Evolutionary conservation across 1,284 basidiomycete species (phyloP), one percentile per base, ranked within the genome.

Genomic region (Apiotrichum brassicae): DNA sequence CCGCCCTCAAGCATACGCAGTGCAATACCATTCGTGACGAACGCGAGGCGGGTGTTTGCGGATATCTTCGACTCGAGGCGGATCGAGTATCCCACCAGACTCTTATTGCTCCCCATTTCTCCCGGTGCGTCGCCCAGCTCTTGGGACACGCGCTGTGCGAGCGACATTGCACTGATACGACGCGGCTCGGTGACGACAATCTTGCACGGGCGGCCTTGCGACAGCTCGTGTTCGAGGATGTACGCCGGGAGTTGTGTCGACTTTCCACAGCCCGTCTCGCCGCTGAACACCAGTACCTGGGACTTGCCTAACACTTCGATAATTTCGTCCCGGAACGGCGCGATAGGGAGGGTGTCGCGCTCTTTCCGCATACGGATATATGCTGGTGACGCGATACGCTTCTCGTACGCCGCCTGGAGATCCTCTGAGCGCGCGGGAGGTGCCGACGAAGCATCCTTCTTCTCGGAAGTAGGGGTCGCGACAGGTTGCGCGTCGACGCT

Each of bases 261-360:
- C 75, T 99, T 99, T 14, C 94, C 95, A 64, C 91, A 99, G 61
- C 95, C 95, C 5, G 95, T 99, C 75, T 98, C 95, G 38, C 95
- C 95, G 63, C 91, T 94, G 1, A 99, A 77, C 0, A 98, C 92
- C 34, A 97, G 77, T 16, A 97, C 81, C 64, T 95, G 93, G 6
- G 84, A 83, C n/a, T 76, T 72, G 41, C 87, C 83, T 39, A 98
- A 74, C 0, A 80, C 79, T 6, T 81, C 76, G 19, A 89, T 75
- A 46, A 98, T 95, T 40, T 82, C 74, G 4, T 85, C 69, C 25
- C 90, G 82, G 74, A 90, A 93, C 16, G 79, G 76, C 12, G 92
- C 88, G 62, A 99, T 98, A 0, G 95, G 95, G 2, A 99, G 76
- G 12, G 72, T 75, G 49, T 86, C 82, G 35, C 93, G 82, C 64